Base-by-base conservation (phyloP, 208 protist genomes). In the Crithidia expoeki region DNA sequence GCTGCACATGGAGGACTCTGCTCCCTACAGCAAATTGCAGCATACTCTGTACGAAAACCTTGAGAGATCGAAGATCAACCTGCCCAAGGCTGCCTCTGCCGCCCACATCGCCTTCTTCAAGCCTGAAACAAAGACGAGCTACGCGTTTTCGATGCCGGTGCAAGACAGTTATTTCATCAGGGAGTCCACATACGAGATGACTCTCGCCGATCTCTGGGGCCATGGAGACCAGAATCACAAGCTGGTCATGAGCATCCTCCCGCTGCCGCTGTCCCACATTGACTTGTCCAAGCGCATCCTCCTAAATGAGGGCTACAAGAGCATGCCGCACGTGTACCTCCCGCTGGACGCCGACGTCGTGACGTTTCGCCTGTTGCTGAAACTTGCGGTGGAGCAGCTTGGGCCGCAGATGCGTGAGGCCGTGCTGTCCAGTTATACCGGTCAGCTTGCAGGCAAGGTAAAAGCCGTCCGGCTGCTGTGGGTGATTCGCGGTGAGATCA, bases 211-310 rank as follows among this genome's bases (percentile, higher is more conserved):
- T 25, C 40, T 77, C 21, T 77, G 72, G 72, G 64, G 72, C 16
- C 42, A 40, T 1, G 64, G 25, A 12, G 55, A 65, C 32, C 59
- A 68, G 4, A 55, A 73, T 27, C 76, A 67, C 30, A 69, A 64
- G 38, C 56, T 86, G 32, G 83, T 78, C 40, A 82, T 83, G 70
- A 77, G 67, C 4, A 59, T 89, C 17, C 55, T 89, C n/a, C 84
- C 80, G 12, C 52, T 74, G 27, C 68, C 80, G 40, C 46, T 89
- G 42, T 21, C 32, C 7, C 10, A 52, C 7, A 55, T 86, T 28
- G 50, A 76, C 49, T 42, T 75, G 12, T 27, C 28, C 6, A 28
- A 47, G 21, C 53, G 52, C 49, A 36, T 89, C 19, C 56, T 68
- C 33, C 64, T 86, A 34, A 90, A 90, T 60, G 46, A 68, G 7